A percentile compares a stretch with the other conserved stretches of the same genome.
These are phyloP conservation scores for Paracorniculantispora psalliotae DNA, from an alignment of 2,329 filamentous ascomycete genomes.

Conservation along the genomic window DNA sequence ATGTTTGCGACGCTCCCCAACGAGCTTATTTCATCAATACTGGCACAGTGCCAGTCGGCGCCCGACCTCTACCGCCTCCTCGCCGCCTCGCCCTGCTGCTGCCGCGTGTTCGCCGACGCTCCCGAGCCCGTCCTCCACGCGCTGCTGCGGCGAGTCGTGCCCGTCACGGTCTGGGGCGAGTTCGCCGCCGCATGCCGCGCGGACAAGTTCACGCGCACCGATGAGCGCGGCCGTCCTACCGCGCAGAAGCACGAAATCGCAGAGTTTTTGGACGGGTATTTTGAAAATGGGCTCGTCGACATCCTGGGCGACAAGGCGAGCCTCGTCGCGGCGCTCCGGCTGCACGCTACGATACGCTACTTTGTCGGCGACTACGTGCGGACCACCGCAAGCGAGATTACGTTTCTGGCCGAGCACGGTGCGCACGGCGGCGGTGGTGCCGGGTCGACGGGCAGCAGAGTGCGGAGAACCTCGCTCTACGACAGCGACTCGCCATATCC, in stretches of 20 bases:
- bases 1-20: not conserved
- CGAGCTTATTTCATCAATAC: not conserved
- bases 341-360: not conserved
- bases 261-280: not conserved
- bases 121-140: not conserved
- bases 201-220: not conserved
- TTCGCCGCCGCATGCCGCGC: not conserved
- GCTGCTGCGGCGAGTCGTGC: not conserved
- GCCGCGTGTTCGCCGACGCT: not conserved
- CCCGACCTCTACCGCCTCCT: not conserved
- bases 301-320: not conserved
- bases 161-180: not conserved
- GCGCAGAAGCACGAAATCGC: not conserved
- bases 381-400: not conserved
- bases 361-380: not conserved
- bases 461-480: not conserved
- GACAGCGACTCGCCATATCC: not conserved
- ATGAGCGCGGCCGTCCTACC: not conserved
- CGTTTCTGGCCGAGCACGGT: not conserved
- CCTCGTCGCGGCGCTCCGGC: not conserved
- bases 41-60: not conserved
- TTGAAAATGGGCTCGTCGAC: not conserved
- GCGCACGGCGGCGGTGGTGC: not conserved
- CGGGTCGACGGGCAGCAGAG: not conserved
- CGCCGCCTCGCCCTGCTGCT: not conserved